phyloP scores from a whole-genome alignment of 1,284 basidiomycete genomes.

The Neolentinus lepideus region DNA sequence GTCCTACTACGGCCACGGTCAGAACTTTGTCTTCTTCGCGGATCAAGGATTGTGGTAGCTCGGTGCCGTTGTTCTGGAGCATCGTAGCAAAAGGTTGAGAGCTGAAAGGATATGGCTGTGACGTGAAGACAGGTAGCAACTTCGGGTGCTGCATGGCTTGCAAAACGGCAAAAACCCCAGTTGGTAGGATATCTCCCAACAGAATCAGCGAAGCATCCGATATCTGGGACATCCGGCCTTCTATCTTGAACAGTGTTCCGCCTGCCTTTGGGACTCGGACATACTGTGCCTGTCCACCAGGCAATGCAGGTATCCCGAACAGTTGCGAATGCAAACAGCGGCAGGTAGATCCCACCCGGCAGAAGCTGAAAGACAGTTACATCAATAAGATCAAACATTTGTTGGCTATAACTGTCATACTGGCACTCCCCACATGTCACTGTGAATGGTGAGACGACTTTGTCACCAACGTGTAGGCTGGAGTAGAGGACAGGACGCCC shows the following conservation, averaged over 20 bases:
- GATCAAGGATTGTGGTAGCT: constrained; percentile 14
- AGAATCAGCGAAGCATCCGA: constrained; percentile 61
- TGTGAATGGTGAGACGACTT: constrained; percentile 86
- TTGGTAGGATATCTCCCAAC: constrained; percentile 77
- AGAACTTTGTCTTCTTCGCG: constrained; percentile 40
- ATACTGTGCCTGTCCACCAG: constrained; percentile 87
- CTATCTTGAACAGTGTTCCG: constrained; percentile 67
- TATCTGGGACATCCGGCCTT: constrained; percentile 29
- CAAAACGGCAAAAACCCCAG: constrained; percentile 68
- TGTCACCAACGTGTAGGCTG: constrained; percentile 70
- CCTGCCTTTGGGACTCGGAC: constrained; percentile 76
- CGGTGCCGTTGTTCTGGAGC: not conserved
- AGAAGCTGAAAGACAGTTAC: constrained; percentile 44
- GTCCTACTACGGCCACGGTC: constrained; percentile 59
- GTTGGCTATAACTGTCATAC: constrained; percentile 35
- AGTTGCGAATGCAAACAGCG: constrained; percentile 63
- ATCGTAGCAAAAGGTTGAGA: constrained; percentile 16
- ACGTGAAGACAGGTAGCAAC: constrained; percentile 46
- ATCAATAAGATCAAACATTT: not conserved
- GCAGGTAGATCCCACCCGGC: constrained; percentile 69
- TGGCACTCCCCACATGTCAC: constrained; percentile 77
- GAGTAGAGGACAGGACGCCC: constrained; percentile 57
- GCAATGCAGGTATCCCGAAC: constrained; percentile 67
- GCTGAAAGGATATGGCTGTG: constrained; percentile 49
- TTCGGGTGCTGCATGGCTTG: constrained; percentile 72